Conservation (phyloP, 1,284 basidiomycete species). For the Mycena citricolor region DNA sequence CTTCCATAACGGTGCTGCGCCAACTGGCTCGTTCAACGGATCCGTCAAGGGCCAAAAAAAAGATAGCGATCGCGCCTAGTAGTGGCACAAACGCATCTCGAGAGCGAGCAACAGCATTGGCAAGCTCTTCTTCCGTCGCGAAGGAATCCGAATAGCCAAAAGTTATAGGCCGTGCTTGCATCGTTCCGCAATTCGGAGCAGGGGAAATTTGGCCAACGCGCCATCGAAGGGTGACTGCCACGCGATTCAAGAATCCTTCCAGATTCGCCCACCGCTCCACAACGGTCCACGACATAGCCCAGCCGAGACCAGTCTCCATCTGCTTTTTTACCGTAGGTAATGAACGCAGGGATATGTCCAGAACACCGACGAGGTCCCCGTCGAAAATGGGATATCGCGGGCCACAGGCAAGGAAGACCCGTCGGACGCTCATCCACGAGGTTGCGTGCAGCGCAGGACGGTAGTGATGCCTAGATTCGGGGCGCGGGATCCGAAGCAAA, state of each 20-base stretch:
- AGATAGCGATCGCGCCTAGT: constrained; percentile 1
- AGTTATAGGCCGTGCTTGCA: no score
- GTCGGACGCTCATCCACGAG: not conserved
- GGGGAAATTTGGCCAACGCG: not conserved
- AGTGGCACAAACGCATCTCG: not conserved
- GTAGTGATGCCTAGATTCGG: constrained; percentile 1
- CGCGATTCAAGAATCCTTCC: not conserved
- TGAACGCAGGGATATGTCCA: not conserved
- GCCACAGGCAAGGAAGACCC: not conserved
- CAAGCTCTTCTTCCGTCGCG: not conserved
- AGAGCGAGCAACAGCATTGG: not conserved
- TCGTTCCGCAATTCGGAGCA: no score
- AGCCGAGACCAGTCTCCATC: not conserved
- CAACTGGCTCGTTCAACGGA: not conserved
- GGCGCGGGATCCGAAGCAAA: constrained; percentile 15
- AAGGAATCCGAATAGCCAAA: constrained; percentile 1
- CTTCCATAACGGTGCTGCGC: not conserved
- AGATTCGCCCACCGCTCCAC: not conserved
- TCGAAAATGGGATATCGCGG: not conserved
- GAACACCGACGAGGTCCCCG: not conserved
- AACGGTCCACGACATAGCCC: not conserved
- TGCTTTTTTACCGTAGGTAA: not conserved
- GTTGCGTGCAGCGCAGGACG: not conserved
- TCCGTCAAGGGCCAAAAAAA: not conserved
- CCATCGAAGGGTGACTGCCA: not conserved